Evolutionary conservation across 2,329 filamentous ascomycete genomes (phyloP).

Genomic region (Aspergillus alliaceus): DNA sequence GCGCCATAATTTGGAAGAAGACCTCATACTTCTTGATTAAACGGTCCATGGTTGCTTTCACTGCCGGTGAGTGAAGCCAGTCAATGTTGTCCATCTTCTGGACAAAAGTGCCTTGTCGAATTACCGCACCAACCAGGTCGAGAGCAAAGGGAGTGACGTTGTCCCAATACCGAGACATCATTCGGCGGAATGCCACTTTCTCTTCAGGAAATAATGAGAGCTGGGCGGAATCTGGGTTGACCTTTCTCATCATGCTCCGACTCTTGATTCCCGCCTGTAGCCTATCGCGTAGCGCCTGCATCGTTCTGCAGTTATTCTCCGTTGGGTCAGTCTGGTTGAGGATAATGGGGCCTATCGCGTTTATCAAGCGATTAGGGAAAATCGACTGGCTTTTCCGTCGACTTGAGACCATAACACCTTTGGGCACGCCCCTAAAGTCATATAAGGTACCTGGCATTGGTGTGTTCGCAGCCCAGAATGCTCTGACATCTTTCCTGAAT

Average conservation of each 20-base stretch:
- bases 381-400: constrained; percentile 21
- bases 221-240: constrained; percentile 31
- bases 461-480: constrained; percentile 46
- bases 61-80: constrained; percentile 73
- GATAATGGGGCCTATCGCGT: constrained; percentile 46
- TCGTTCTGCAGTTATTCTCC: constrained; percentile 35
- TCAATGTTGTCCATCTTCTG: constrained; percentile 71
- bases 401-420: constrained; percentile 11
- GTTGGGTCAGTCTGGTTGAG: constrained; percentile 28
- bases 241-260: constrained; percentile 37
- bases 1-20: constrained; percentile 45
- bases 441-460: constrained; percentile 71
- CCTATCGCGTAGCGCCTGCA: constrained; percentile 53
- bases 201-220: constrained; percentile 19
- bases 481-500: constrained; percentile 58
- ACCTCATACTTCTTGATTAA: constrained; percentile 57
- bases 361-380: constrained; percentile 62
- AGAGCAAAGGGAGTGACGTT: constrained; percentile 41
- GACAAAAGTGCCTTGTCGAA: constrained; percentile 45
- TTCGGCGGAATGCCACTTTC: constrained; percentile 35
- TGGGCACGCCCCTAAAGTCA: constrained; percentile 54
- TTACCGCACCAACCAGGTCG: constrained; percentile 43
- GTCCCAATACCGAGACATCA: constrained; percentile 48
- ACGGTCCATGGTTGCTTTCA: constrained; percentile 62
- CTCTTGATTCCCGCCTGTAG: constrained; percentile 51